Percentiles rank a stretch among this genome's conserved stretches.
Conservation (phyloP, 176 grass and related monocot species). For the Poa annua region DNA sequence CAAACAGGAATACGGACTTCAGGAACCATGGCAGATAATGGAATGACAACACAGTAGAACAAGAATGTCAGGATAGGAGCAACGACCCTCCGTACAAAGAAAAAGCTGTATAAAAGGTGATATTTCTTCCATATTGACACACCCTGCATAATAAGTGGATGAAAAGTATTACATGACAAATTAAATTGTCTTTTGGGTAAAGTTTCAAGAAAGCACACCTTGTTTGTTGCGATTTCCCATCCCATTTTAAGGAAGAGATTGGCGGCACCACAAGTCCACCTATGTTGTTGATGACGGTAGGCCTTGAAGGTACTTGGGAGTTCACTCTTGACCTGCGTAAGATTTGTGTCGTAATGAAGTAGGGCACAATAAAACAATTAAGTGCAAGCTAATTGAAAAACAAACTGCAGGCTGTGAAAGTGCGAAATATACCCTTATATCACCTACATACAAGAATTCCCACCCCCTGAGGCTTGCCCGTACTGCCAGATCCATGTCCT, state of each 20-base stretch:
- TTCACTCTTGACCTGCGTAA: conserved; percentile 89
- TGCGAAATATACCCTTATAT: conserved; percentile 70
- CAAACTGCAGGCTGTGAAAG: conserved; percentile 12
- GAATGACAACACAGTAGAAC: conserved; percentile 75
- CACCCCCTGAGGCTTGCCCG: conserved; percentile 75
- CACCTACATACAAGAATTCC: conserved; percentile 93
- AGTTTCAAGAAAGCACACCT: conserved; percentile 45
- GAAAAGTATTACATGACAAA: conserved; percentile 12
- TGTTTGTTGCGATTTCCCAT: conserved; percentile 68
- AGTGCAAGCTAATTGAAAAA: conserved; percentile 26
- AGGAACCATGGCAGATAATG: conserved; percentile 70
- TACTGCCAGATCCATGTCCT: conserved; percentile 98
- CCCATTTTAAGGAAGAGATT: conserved; percentile 98
- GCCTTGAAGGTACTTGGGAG: conserved; percentile 89
- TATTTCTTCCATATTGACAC: conserved; percentile 82
- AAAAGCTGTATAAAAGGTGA: conserved; percentile 90
- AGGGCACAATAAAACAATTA: background rate
- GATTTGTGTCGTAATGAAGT: conserved; percentile 29
- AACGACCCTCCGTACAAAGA: conserved; percentile 83
- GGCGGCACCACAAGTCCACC: conserved; percentile 82
- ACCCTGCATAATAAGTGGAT: conserved; percentile 51
- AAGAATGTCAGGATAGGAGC: conserved; percentile 80
- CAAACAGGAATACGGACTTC: conserved; percentile 77
- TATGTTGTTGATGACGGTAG: conserved; percentile 87
- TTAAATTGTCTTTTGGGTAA: conserved; percentile 3